Base-by-base conservation (phyloP, 2,329 filamentous ascomycete species). In the Aspergillus ruber region DNA sequence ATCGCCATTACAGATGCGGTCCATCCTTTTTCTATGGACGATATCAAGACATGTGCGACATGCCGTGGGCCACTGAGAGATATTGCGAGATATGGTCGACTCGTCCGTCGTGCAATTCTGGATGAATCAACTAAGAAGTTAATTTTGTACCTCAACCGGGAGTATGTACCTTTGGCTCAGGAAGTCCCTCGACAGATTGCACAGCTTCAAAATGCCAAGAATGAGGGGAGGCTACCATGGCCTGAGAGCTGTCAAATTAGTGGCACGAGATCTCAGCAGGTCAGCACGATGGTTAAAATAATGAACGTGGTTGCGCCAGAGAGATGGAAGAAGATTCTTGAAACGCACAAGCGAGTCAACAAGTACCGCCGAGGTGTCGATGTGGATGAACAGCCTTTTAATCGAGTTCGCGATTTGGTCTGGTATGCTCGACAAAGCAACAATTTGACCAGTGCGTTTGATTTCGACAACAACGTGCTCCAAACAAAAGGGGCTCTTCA, bases 81-180 rank as follows among this genome's bases (percentile, higher is more conserved):
- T 49, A 70, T 86, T 45, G 65, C 76, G 2, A 71, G 83, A 3
- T 87, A 87, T 56, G 79, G 80, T 13, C 75, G 82, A 9, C 76
- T 86, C 3, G 73, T 85, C 21, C 74, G 80, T 32, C 74, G 78
- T 3, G 80, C 77, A 0, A 66, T 81, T 6, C 69, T 86, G 1
- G 81, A 86, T 46, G 78, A 85, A 58, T 72, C 77, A 0, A 81
- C 80, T 0, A 84, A 84, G 64, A 82, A 80, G 52, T 83, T 86
- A 58, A 75, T 83, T n/a, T 56, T 74, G 3, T 79, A 74, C 67
- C 72, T 77, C 0, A 75, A 77, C 8, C 56, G 51, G 5, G 56
- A 67, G 8, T 76, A 71, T 48, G 51, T 70, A 0, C 57, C 67
- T 3, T 65, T 82, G 6, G 67, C 67, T 1, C 50, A 66, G 2